Evolutionary conservation across 495 filamentous ascomycete species (phyloP).

Genomic region (Penicillium ochrochloron): DNA sequence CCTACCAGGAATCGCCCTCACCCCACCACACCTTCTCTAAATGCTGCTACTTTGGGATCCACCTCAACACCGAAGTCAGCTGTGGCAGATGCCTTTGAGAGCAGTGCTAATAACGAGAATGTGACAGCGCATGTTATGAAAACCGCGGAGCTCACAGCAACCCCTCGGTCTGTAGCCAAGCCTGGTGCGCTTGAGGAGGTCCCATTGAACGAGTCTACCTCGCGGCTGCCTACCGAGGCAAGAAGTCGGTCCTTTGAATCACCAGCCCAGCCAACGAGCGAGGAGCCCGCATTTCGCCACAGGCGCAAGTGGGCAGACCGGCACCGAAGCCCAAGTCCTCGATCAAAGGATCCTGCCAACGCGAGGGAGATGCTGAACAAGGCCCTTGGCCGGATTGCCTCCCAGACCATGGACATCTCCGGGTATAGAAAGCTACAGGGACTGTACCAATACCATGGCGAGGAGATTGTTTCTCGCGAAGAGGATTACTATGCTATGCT

Average conservation of each 20-base stretch:
- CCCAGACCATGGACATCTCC: slow-evolving; percentile 76
- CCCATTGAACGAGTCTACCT: slow-evolving; percentile 27
- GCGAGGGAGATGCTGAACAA: slow-evolving; percentile 68
- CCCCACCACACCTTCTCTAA: slow-evolving; percentile 15
- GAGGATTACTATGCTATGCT: slow-evolving; percentile 74
- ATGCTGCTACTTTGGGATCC: slow-evolving; percentile 7
- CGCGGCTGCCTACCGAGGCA: slow-evolving; percentile 14
- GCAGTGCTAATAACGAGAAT: slow-evolving; percentile 36
- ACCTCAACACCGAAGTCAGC: slow-evolving; percentile 14
- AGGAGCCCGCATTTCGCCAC: slow-evolving; percentile 27
- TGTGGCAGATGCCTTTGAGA: slow-evolving; percentile 1
- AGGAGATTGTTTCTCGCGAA: slow-evolving; percentile 58
- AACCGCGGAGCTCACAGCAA: slow-evolving; percentile 21
- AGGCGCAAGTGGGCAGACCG: slow-evolving; percentile 36
- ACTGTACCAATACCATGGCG: slow-evolving; percentile 68
- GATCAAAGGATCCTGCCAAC: slow-evolving; percentile 52
- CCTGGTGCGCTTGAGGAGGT: slow-evolving; percentile 36
- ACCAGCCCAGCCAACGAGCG: slow-evolving; percentile 11
- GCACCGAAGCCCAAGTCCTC: slow-evolving; percentile 42
- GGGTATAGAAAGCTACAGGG: slow-evolving; percentile 87
- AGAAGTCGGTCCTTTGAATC: slow-evolving; percentile 28
- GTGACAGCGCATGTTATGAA: slow-evolving; percentile 22
- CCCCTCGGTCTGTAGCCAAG: slow-evolving; percentile 29
- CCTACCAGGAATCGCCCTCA: slow-evolving; percentile 27
- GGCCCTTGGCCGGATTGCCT: slow-evolving; percentile 73